Base-by-base conservation (phyloP, 257 asterid species). In the Solanum rostratum region DNA sequence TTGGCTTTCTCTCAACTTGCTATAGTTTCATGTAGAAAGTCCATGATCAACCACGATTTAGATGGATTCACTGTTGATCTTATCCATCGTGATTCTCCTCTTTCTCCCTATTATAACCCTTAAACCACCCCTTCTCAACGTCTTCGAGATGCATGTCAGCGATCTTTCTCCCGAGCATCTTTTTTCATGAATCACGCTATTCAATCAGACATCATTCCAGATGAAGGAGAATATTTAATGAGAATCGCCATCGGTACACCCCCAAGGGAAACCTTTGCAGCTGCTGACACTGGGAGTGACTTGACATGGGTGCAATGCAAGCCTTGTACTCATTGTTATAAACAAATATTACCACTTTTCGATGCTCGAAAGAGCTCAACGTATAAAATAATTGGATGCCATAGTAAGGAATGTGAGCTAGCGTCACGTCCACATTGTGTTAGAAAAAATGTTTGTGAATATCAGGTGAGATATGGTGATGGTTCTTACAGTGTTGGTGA, bases 11-110 rank as follows among this genome's bases (percentile, higher is more conserved):
- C 43, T 59, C 16, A 76, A 63, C 39, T 49, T 76, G 39, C 62
- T 24, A 49, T 76, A 24, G 62, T 76, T 76, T 76, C 82, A 2
- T 46, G 82, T 76, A 27, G 45, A 76, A 76, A 76, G 11, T 3
- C 62, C 24, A 27, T 14, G 49, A 76, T 1, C 43, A 49, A 27
- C 10, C 45, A 76, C 8, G 45, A 9, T 15, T 16, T 27, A 24
- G 86, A 86, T 43, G 96, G 95, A 68, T 85, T 93, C 87, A 89
- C 96, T 9, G 19, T 87, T 24, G 90, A 90, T 62, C 79, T 94
- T 6, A 82, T 91, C 66, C 97, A 90, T 14, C 96, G 92, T 0
- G 94, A 93, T 54, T 84, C 91, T 9, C 87, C 90, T 2, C 65
- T 15, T 4, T 88, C 93, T 8, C 94, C 98, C 3, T 60, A 59